phyloP scores from a whole-genome alignment of 2,329 filamentous ascomycete species.

The Aspergillus candidus region DNA sequence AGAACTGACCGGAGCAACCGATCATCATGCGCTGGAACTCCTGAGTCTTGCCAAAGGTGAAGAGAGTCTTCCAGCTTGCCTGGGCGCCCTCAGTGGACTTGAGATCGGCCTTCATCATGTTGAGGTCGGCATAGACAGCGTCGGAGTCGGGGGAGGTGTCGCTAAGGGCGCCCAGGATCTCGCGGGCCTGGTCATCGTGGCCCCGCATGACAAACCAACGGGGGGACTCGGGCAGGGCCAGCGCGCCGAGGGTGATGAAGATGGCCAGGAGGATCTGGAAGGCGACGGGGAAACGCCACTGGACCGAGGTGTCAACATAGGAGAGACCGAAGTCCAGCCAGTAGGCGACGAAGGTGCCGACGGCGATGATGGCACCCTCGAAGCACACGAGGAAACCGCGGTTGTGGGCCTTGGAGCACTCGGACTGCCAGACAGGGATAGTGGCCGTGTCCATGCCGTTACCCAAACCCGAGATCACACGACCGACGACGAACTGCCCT shows the following conservation, averaged over 20 bases:
- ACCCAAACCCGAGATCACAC: slow-evolving; percentile 43
- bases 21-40: slow-evolving; percentile 39
- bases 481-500: slow-evolving; percentile 42
- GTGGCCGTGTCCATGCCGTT: slow-evolving; percentile 48
- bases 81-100: slow-evolving; percentile 36
- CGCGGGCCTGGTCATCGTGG: slow-evolving; percentile 10
- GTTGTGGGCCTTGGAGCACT: slow-evolving; percentile 37
- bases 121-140: slow-evolving; percentile 10
- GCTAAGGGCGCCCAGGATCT: slow-evolving; percentile 12
- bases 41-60: slow-evolving; percentile 39
- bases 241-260: slow-evolving; percentile 27
- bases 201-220: slow-evolving; percentile 23
- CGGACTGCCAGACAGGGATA: slow-evolving; percentile 41
- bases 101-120: neutral
- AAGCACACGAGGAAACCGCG: slow-evolving; percentile 32
- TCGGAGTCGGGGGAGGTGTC: slow-evolving; percentile 19
- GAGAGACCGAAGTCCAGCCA: slow-evolving; percentile 10
- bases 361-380: slow-evolving; percentile 2
- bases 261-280: slow-evolving; percentile 42
- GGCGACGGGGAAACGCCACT: slow-evolving; percentile 39
- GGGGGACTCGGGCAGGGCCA: slow-evolving; percentile 35
- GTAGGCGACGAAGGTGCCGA: slow-evolving; percentile 13
- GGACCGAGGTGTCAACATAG: slow-evolving; percentile 8
- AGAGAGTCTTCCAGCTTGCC: slow-evolving; percentile 21
- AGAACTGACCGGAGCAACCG: slow-evolving; percentile 42